Evolutionary conservation across 2,329 filamentous ascomycete species (phyloP).

Genomic region (Talaromyces sp.): DNA sequence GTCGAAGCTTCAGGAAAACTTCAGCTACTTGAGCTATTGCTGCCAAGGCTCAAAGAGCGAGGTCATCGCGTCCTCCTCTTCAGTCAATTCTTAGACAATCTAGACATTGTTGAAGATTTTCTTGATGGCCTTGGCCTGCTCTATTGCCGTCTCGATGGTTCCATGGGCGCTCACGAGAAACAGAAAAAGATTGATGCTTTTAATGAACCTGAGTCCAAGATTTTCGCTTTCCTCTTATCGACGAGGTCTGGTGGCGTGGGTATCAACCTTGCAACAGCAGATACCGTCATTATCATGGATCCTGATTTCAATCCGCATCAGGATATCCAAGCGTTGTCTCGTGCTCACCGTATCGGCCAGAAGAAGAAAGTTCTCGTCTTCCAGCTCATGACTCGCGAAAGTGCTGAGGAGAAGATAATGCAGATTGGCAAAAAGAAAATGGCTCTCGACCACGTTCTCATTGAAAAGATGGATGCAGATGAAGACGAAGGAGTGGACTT

Average conservation of each 20-base stretch:
- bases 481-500: conserved; percentile 75
- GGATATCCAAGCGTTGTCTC: conserved; percentile 90
- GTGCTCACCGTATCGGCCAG: conserved; percentile 94
- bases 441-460: conserved; percentile 89
- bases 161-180: conserved; percentile 74
- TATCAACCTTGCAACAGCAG: conserved; percentile 93
- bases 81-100: conserved; percentile 84
- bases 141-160: conserved; percentile 83
- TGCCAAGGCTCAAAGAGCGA: conserved; percentile 78
- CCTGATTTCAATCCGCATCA: conserved; percentile 98
- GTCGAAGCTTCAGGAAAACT: conserved; percentile 91
- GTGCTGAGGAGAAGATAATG: conserved; percentile 92
- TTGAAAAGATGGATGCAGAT: conserved; percentile 85
- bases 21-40: conserved; percentile 74
- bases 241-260: conserved; percentile 94
- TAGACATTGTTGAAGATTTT: conserved; percentile 91
- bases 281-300: conserved; percentile 96
- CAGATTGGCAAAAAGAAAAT: conserved; percentile 95
- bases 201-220: conserved; percentile 74
- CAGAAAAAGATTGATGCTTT: conserved; percentile 92
- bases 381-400: conserved; percentile 84
- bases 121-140: conserved; percentile 68
- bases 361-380: conserved; percentile 95
- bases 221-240: conserved; percentile 89
- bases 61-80: conserved; percentile 93